Evolutionary conservation across 2,329 filamentous ascomycete species (phyloP), one percentile per base, ranked within the genome.

Genomic region (Aspergillus sp.): DNA sequence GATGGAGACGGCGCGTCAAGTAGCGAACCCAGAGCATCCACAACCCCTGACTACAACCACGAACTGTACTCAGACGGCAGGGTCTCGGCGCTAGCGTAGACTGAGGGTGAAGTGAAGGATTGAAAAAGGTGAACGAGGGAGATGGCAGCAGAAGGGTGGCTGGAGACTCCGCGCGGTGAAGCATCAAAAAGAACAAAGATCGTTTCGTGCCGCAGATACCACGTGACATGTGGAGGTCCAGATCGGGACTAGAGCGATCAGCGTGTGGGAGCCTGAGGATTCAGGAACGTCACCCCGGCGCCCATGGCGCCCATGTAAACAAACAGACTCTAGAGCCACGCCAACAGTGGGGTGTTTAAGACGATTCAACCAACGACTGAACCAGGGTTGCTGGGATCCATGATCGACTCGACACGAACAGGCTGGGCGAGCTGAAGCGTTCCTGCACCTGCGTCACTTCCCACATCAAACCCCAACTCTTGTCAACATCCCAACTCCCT

Each of bases 291-390:
- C 41, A 49, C 31, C 45, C 43, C 54, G 22, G 22, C 9, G 58
- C 69, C 67, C 70, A 71, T 68, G 22, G 22, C 9, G 58, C 69
- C 67, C 70, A 71, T 68, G 73, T 77, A 77, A 77, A 77, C 75
- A 77, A 77, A 77, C 75, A 77, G 23, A 56, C 49, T 51, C 53
- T 15, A 54, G 38, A 30, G 38, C 19, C 28, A 25, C 31, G 52
- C 46, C 53, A 60, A 54, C 46, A 30, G 59, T 56, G 59, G 59
- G 59, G 54, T 58, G 55, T 41, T 52, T 45, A 38, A 23, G n/a
- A 13, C 23, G 41, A 55, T 30, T 47, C 54, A 47, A 28, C 43
- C 46, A 49, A 59, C 54, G 31, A 28, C 43, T 31, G 49, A 59
- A 25, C 53, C 41, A 48, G 57, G 46, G 49, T 54, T 59, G 50